These are phyloP conservation scores for Nicotiana benthamiana DNA, from an alignment of 257 asterid species.

Conservation along the genomic window DNA sequence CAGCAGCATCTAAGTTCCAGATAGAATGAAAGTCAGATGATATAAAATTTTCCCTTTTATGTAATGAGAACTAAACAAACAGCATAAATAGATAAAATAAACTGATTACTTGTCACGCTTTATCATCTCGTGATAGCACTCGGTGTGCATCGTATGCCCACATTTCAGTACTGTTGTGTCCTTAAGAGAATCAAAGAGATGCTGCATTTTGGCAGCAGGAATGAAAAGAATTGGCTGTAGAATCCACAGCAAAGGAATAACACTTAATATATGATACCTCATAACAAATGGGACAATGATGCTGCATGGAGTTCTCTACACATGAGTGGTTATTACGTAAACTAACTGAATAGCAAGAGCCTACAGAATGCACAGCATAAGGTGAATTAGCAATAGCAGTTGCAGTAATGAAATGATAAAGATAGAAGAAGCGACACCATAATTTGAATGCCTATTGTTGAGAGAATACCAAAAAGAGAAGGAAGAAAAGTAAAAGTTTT, in stretches of 20 bases:
- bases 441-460: not conserved
- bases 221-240: not conserved
- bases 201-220: conserved; percentile 31
- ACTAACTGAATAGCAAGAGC: conserved; percentile 69
- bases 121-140: conserved; percentile 82
- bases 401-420: not conserved
- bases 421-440: not conserved
- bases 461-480: not conserved
- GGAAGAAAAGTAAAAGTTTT: not conserved
- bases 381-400: not conserved
- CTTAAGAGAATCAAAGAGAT: conserved; percentile 82
- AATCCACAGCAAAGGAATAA: not conserved
- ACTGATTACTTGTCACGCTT: conserved; percentile 67
- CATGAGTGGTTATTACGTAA: conserved; percentile 68
- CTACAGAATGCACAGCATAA: conserved; percentile 25
- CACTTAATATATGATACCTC: conserved; percentile 43
- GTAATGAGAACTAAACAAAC: not conserved
- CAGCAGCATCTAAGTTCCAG: conserved; percentile 57
- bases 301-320: conserved; percentile 92
- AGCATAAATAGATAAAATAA: not conserved
- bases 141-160: conserved; percentile 93
- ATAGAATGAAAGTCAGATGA: not conserved
- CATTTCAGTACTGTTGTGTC: conserved; percentile 93
- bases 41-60: not conserved
- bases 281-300: conserved; percentile 93